These are phyloP conservation scores for Gonium pectorale DNA, from an alignment of 139 green algal species.

Conservation along the genomic window DNA sequence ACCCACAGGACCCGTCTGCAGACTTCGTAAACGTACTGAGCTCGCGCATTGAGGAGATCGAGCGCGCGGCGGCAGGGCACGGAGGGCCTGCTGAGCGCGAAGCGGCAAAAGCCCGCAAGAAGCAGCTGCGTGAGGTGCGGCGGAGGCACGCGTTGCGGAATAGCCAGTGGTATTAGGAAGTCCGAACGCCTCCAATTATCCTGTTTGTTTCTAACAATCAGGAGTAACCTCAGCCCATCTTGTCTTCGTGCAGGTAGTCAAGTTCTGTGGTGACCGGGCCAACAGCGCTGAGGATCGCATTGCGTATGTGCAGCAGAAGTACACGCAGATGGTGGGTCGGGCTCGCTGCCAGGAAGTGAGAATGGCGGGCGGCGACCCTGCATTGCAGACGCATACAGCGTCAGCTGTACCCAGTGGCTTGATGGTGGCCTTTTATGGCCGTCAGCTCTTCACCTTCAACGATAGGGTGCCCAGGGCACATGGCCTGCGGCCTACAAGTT, in stretches of 20 bases:
- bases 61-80: conserved; percentile 35
- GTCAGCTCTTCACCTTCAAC: too few species aligned
- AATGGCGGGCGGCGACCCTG: too few species aligned
- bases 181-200: too few species aligned
- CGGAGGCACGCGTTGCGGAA: too few species aligned
- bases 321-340: conserved; percentile 50
- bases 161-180: too few species aligned
- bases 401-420: too few species aligned
- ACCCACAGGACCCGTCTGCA: conserved; percentile 8
- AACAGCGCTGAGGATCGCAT: conserved; percentile 54
- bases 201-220: too few species aligned
- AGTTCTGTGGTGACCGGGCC: conserved; percentile 40
- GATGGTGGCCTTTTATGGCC: too few species aligned
- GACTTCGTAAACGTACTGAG: conserved; percentile 33
- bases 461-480: too few species aligned
- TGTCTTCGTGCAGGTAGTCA: not conserved
- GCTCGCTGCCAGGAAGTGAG: too few species aligned
- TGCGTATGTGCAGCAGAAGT: conserved; percentile 50
- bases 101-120: conserved; percentile 49
- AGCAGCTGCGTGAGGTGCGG: conserved; percentile 54
- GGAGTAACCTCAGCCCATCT: not conserved
- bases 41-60: conserved; percentile 40
- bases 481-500: too few species aligned
- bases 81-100: conserved; percentile 44
- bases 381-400: too few species aligned